phyloP scores from a whole-genome alignment of 768 basidiomycete genomes.

The Heimioporus sp. region DNA sequence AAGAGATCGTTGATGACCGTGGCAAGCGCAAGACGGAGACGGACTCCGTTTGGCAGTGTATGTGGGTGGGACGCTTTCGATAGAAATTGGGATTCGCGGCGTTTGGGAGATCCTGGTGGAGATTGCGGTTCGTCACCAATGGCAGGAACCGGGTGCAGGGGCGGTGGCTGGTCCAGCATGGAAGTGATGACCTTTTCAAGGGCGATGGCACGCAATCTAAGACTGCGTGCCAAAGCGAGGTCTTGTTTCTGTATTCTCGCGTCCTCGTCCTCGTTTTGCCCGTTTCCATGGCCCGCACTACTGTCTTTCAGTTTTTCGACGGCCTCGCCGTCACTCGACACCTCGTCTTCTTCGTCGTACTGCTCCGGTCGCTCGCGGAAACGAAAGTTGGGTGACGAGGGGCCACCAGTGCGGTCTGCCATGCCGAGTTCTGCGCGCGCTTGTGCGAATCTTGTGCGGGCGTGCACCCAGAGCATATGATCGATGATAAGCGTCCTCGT shows the following conservation, averaged over 20 bases:
- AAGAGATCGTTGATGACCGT: conserved; percentile 83
- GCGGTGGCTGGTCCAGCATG: conserved; percentile 80
- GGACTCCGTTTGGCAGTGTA: conserved; percentile 75
- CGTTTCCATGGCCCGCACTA: conserved; percentile 46
- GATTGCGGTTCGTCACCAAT: conserved; percentile 52
- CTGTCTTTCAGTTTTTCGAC: conserved; percentile 45
- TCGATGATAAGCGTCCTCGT: conserved; percentile 85
- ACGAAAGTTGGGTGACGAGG: conserved; percentile 54
- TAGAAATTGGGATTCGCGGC: conserved; percentile 16
- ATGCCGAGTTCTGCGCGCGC: conserved; percentile 84
- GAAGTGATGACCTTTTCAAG: conserved; percentile 79
- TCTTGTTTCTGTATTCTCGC: conserved; percentile 56
- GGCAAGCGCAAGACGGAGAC: conserved; percentile 70
- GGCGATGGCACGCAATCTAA: conserved; percentile 74
- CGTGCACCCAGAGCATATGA: conserved; percentile 85
- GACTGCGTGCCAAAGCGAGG: conserved; percentile 55
- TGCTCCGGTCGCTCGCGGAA: conserved; percentile 71
- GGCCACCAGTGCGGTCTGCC: conserved; percentile 77
- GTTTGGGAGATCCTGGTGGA: conserved; percentile 51
- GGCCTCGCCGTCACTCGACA: conserved; percentile 61
- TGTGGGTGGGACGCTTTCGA: conserved; percentile 48
- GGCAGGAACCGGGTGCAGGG: conserved; percentile 46
- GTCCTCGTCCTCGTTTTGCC: conserved; percentile 58
- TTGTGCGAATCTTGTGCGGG: conserved; percentile 76
- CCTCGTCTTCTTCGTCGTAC: conserved; percentile 73